Evolutionary conservation across 371 early-diverging fungal genomes (phyloP).

Genomic region (Mucor mucedo): DNA sequence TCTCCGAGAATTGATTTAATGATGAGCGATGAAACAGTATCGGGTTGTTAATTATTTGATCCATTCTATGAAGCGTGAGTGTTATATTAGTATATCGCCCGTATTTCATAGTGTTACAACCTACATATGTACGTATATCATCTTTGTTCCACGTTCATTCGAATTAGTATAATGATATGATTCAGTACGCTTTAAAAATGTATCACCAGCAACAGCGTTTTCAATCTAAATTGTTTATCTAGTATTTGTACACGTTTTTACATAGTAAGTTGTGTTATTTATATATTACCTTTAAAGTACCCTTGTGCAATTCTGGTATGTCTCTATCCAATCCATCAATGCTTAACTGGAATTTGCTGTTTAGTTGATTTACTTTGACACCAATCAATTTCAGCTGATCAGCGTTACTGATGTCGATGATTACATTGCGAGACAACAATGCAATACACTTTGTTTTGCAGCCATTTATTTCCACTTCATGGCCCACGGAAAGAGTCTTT

Average conservation of each 20-base stretch:
- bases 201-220: background rate
- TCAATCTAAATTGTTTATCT: no score
- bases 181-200: background rate
- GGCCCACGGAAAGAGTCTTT: slow-evolving; percentile 11
- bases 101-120: no score
- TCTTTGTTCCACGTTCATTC: background rate
- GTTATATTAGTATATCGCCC: no score
- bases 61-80: no score
- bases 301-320: slow-evolving; percentile 13
- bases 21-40: no score
- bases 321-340: slow-evolving; percentile 18
- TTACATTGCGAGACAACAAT: slow-evolving; percentile 12
- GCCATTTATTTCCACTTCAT: slow-evolving; percentile 12
- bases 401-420: slow-evolving; percentile 14
- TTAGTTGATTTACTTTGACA: slow-evolving; percentile 11
- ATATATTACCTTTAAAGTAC: slow-evolving; percentile 18
- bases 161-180: background rate
- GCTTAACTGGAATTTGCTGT: slow-evolving; percentile 12
- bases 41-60: no score
- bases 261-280: background rate
- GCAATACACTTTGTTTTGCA: slow-evolving; percentile 18
- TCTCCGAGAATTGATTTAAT: no score
- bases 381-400: slow-evolving; percentile 14
- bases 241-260: background rate
- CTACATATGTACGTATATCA: no score